These are phyloP conservation scores for Pythium graminicola DNA, from an alignment of 352 stramenopile species.

Conservation along the genomic window DNA sequence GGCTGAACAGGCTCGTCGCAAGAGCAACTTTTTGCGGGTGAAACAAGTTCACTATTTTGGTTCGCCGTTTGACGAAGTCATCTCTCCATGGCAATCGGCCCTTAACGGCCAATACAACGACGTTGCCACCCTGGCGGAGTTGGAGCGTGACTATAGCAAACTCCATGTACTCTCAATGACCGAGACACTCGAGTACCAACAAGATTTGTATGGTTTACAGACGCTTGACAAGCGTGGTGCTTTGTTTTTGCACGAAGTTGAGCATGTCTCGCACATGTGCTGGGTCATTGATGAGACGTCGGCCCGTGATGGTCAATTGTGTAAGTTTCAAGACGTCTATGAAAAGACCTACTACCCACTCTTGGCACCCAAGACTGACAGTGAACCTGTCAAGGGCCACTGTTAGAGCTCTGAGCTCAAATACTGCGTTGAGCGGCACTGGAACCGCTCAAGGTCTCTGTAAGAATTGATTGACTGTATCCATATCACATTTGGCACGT, in stretches of 20 bases:
- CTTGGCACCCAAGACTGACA: too few species aligned
- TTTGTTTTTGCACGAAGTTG: slow-evolving; percentile 23
- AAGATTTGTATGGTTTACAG: slow-evolving; percentile 32
- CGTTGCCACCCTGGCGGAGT: slow-evolving; percentile 20
- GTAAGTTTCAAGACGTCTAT: slow-evolving; percentile 30
- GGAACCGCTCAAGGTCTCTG: too few species aligned
- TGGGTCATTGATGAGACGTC: slow-evolving; percentile 25
- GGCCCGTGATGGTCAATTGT: slow-evolving; percentile 5
- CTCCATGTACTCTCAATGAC: slow-evolving; percentile 34
- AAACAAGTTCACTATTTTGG: slow-evolving; percentile 33
- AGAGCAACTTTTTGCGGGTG: slow-evolving; percentile 27
- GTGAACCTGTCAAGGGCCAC: too few species aligned
- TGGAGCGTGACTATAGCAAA: slow-evolving; percentile 23
- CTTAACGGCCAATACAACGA: slow-evolving; percentile 32
- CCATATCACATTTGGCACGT: too few species aligned
- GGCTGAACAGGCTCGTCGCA: slow-evolving; percentile 24
- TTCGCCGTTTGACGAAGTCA: slow-evolving; percentile 28
- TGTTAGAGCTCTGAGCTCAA: too few species aligned
- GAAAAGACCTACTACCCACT: slow-evolving; percentile 26
- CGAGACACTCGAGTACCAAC: slow-evolving; percentile 32
- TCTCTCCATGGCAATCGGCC: slow-evolving; percentile 35
- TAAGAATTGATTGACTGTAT: too few species aligned
- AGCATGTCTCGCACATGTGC: slow-evolving; percentile 29
- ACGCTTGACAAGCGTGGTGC: slow-evolving; percentile 27
- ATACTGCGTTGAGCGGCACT: too few species aligned